Percentiles rank a stretch among this genome's conserved stretches.
Evolutionary conservation across 1,139 yeast species (phyloP).

Genomic region (Wickerhamomyces sp.): DNA sequence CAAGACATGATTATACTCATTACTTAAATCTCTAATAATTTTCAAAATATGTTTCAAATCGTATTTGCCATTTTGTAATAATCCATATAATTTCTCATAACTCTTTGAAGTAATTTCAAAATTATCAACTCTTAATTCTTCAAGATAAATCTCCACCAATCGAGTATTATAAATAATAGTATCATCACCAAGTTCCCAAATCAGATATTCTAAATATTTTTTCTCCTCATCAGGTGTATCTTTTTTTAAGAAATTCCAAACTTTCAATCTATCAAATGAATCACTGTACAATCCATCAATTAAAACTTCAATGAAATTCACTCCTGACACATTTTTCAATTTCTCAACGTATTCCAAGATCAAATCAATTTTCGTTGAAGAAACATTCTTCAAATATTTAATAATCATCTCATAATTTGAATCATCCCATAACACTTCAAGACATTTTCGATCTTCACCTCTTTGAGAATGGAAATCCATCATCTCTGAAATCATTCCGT

Average conservation of each 20-base stretch:
- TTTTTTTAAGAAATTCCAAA: slow-evolving; percentile 40
- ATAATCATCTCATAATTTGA: slow-evolving; percentile 23
- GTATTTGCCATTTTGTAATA: slow-evolving; percentile 13
- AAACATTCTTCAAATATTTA: slow-evolving; percentile 60
- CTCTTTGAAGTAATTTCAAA: slow-evolving; percentile 3
- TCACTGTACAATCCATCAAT: slow-evolving; percentile 63
- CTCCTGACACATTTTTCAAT: slow-evolving; percentile 41
- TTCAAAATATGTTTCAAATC: slow-evolving; percentile 7
- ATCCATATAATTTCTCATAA: slow-evolving; percentile 11
- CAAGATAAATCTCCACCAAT: slow-evolving; percentile 53
- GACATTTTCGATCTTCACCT: slow-evolving; percentile 60
- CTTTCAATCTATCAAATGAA: slow-evolving; percentile 47
- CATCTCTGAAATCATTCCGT: slow-evolving; percentile 58
- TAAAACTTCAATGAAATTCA: slow-evolving; percentile 49
- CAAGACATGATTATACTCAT: slow-evolving; percentile 21
- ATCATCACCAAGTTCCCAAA: slow-evolving; percentile 37
- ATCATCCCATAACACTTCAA: slow-evolving; percentile 43
- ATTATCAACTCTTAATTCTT: slow-evolving; percentile 10
- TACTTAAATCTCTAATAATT: not conserved
- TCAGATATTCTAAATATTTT: slow-evolving; percentile 57
- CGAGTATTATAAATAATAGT: slow-evolving; percentile 46
- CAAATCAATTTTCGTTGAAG: slow-evolving; percentile 44
- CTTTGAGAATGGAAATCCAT: slow-evolving; percentile 74
- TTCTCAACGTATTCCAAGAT: slow-evolving; percentile 56
- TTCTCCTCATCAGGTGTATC: slow-evolving; percentile 20